Evolutionary conservation across 495 filamentous ascomycete species (phyloP).

Genomic region (Daldinia bambusicola): DNA sequence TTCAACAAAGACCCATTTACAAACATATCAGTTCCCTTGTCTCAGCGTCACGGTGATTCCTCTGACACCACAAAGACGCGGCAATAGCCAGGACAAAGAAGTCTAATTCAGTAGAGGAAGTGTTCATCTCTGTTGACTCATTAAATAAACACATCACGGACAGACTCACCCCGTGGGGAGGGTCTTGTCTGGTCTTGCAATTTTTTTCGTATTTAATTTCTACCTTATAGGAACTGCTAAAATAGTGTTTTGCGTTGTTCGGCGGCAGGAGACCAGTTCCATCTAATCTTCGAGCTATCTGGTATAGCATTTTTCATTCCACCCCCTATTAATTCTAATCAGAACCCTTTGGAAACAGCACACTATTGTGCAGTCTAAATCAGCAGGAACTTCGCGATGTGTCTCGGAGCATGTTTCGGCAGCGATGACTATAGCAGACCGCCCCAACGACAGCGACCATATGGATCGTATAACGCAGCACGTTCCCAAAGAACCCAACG

Average conservation of each 20-base stretch:
- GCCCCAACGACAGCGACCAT: background rate
- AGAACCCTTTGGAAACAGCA: background rate
- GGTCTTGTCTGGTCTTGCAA: background rate
- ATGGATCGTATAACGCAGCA: background rate
- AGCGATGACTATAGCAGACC: background rate
- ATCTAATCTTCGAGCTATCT: constrained; percentile 16
- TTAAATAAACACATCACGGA: constrained; percentile 2
- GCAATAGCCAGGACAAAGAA: background rate
- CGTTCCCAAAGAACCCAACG: background rate
- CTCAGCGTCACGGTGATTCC: background rate
- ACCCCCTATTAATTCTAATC: background rate
- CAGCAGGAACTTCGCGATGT: background rate
- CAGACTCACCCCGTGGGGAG: background rate
- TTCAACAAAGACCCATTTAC: constrained; percentile 4
- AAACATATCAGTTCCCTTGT: background rate
- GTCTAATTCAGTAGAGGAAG: background rate
- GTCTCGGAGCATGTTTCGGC: background rate
- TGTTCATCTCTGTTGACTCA: constrained; percentile 11
- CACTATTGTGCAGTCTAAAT: background rate
- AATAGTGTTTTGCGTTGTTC: background rate
- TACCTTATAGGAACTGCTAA: background rate
- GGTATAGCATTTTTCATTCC: constrained; percentile 19
- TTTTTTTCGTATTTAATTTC: background rate
- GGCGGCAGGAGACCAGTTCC: background rate
- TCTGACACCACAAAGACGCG: background rate